Percentiles rank a stretch among this genome's conserved stretches.
These are phyloP conservation scores for Syzygium aromaticum DNA, from an alignment of 345 rosid genomes.

Conservation along the genomic window DNA sequence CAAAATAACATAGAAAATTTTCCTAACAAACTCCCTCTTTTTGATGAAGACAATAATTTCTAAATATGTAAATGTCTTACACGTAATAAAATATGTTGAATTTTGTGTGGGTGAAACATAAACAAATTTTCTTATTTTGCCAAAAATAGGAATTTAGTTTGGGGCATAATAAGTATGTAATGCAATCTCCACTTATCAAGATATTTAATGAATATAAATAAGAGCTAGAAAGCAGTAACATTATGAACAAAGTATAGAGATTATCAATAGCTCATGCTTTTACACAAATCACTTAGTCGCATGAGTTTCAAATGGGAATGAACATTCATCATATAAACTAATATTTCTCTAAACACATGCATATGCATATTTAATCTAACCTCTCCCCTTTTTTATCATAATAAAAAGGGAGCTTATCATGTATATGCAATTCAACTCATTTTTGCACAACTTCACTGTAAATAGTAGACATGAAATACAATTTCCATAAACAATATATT, in stretches of 20 bases:
- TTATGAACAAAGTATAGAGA: not conserved
- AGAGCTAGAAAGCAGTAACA: not conserved
- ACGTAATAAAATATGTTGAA: not conserved
- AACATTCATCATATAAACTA: not conserved
- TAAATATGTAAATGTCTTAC: too few relatives aligned
- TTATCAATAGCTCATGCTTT: not conserved
- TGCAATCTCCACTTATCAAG: too few relatives aligned
- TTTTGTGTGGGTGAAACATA: not conserved
- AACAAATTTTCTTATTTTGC: too few relatives aligned
- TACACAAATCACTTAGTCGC: not conserved
- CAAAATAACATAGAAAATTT: not conserved
- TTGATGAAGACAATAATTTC: not conserved
- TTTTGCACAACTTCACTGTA: not conserved
- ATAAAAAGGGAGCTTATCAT: not conserved
- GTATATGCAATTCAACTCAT: not conserved
- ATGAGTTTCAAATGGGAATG: not conserved
- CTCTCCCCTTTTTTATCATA: not conserved
- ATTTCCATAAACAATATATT: not conserved
- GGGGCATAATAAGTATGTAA: too few relatives aligned
- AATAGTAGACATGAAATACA: not conserved
- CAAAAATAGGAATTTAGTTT: too few relatives aligned
- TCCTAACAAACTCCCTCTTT: not conserved
- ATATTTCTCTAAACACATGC: not conserved
- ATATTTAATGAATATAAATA: too few relatives aligned
- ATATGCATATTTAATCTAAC: not conserved